These are phyloP conservation scores for Fomitopsis palustris DNA, from an alignment of 1,284 basidiomycete genomes.

Conservation along the genomic window DNA sequence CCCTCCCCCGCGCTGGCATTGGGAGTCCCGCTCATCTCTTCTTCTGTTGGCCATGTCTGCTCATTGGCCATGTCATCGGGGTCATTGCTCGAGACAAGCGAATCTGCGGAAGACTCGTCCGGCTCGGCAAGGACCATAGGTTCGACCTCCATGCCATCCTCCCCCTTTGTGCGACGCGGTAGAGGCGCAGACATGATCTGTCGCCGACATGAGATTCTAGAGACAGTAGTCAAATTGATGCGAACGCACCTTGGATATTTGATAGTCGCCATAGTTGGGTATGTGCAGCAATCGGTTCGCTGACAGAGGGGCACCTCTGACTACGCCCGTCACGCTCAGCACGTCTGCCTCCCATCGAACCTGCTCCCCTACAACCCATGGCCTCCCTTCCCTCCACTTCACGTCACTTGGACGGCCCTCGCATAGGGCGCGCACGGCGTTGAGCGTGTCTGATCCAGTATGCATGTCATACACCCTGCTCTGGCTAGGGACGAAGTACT, in stretches of 20 bases:
- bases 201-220: background rate
- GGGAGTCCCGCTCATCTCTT: conserved; percentile 71
- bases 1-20: conserved; percentile 30
- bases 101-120: conserved; percentile 74
- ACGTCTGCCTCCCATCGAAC: conserved; percentile 56
- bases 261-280: conserved; percentile 88
- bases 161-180: conserved; percentile 38
- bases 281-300: conserved; percentile 89
- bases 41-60: conserved; percentile 98
- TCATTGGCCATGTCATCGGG: conserved; percentile 91
- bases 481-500: conserved; percentile 93
- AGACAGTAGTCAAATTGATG: background rate
- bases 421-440: conserved; percentile 70
- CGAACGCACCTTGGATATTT: conserved; percentile 69
- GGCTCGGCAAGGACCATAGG: conserved; percentile 55
- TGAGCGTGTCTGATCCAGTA: conserved; percentile 62
- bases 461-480: conserved; percentile 62
- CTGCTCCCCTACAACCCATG: conserved; percentile 78
- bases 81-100: conserved; percentile 83
- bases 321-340: conserved; percentile 79
- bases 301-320: conserved; percentile 78
- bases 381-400: conserved; percentile 79
- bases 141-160: conserved; percentile 60
- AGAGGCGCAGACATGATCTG: conserved; percentile 63
- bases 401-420: conserved; percentile 78